These are phyloP conservation scores for Lobosporangium transversale DNA, from an alignment of 192 early-diverging fungal species.

Conservation along the genomic window DNA sequence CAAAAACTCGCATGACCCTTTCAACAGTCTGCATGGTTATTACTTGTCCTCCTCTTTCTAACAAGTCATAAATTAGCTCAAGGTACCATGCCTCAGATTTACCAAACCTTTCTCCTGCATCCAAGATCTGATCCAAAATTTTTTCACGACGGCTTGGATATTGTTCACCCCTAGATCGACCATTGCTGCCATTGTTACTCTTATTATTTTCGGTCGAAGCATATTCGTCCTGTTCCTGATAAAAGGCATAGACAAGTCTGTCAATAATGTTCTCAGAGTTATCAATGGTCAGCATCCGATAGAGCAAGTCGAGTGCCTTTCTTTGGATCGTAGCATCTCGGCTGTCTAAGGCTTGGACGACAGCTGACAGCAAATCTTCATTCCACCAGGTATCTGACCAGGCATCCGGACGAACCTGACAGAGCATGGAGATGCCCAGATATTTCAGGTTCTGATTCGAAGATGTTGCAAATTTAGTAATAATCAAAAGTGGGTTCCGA, in stretches of 20 bases:
- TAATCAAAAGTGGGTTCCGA: conserved; percentile 46
- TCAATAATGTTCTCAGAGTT: conserved; percentile 51
- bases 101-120: conserved; percentile 41
- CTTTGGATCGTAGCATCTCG: conserved; percentile 28
- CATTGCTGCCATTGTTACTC: not conserved
- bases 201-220: not conserved
- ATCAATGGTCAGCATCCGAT: conserved; percentile 40
- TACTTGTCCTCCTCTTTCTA: conserved; percentile 8
- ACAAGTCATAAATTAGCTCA: conserved; percentile 28
- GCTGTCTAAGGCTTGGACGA: conserved; percentile 36
- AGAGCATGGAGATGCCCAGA: conserved; percentile 56
- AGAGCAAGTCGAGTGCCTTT: conserved; percentile 32
- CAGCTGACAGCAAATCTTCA: conserved; percentile 26
- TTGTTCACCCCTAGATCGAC: not conserved
- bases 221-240: conserved; percentile 25
- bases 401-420: conserved; percentile 40
- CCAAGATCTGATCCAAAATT: conserved; percentile 42
- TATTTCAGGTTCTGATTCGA: conserved; percentile 63
- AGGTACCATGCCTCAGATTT: conserved; percentile 40
- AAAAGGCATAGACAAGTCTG: conserved; percentile 33
- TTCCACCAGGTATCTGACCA: conserved; percentile 51
- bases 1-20: conserved; percentile 29
- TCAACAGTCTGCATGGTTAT: conserved; percentile 31
- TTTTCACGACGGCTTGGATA: conserved; percentile 27
- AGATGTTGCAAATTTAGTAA: conserved; percentile 54